Evolutionary conservation across 2,329 filamentous ascomycete species (phyloP).

Genomic region (Pseudogymnoascus sp.): DNA sequence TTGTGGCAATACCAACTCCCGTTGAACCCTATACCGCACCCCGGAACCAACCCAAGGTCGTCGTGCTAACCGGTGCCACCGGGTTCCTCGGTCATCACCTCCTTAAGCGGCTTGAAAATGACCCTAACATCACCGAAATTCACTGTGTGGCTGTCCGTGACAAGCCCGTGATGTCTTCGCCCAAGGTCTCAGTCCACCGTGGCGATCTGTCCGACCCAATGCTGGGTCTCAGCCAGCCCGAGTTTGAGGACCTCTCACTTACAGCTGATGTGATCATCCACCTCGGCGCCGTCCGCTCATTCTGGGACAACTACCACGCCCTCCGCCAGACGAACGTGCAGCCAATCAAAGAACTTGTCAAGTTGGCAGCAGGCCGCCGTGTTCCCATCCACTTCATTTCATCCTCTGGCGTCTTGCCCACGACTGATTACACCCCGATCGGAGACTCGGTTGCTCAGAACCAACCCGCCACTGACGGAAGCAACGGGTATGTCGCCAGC

Average conservation of each 20-base stretch:
- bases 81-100: background rate
- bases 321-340: constrained; percentile 24
- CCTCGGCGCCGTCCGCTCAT: constrained; percentile 17
- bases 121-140: background rate
- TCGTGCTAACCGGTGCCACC: constrained; percentile 7
- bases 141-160: background rate
- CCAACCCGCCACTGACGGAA: constrained; percentile 18
- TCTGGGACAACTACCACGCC: constrained; percentile 25
- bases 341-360: constrained; percentile 22
- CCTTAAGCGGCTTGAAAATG: background rate
- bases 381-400: constrained; percentile 29
- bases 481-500: constrained; percentile 27
- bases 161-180: background rate
- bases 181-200: background rate
- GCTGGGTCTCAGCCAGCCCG: background rate
- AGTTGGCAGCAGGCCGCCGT: constrained; percentile 17
- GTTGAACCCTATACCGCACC: background rate
- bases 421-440: background rate
- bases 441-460: constrained; percentile 1
- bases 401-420: background rate
- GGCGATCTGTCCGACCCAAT: constrained; percentile 24
- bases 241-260: background rate
- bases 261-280: constrained; percentile 9
- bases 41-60: constrained; percentile 6
- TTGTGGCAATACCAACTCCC: background rate